Base-by-base conservation (phyloP, 2,329 filamentous ascomycete species). In the Monosporascus sp. region DNA sequence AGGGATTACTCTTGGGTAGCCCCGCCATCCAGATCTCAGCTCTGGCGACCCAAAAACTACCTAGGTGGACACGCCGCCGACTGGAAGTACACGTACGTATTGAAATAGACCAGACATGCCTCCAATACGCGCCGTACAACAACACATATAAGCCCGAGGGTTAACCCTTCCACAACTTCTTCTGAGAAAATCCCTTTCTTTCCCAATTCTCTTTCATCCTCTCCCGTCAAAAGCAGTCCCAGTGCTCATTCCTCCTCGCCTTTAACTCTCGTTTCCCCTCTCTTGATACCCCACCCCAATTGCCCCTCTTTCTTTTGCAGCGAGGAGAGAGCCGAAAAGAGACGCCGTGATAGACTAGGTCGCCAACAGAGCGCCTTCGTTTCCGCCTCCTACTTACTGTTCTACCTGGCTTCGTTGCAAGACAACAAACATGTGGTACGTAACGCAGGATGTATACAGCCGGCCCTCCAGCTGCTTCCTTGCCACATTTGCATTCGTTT, bases 391-490 rank as follows among this genome's bases (percentile, higher is more conserved):
- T 38, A 18, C 25, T 17, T 20, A 41, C 15, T 11, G 14, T 17
- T 52, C 22, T 38, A 25, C 17, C 27, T 17, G 20, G 17, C 24
- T n/a, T 27, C 7, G 17, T 18, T 41, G 7, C 45, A 25, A 45
- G 31, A 49, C 54, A 49, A 43, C 43, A 64, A 68, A 61, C 52
- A 68, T 68, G 66, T 68, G 66, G 66, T 68, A 68, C 53, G 66
- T 67, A 51, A 54, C 50, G 61, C 56, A 51, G 52, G 47, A 61
- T 45, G 41, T 50, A 54, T 24, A 25, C 52, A 50, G 24, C 48
- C 49, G 36, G 39, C 25, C 25, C 35, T 31, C 51, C 38, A 15
- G 44, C 14, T 36, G 8, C 31, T 35, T 14, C 43, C 43, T 22
- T 15, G 24, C 43, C 15, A n/a, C 17, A 17, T 41, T 18, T 25